phyloP scores from a whole-genome alignment of 2,329 filamentous ascomycete genomes.

The Claviceps maximensis region DNA sequence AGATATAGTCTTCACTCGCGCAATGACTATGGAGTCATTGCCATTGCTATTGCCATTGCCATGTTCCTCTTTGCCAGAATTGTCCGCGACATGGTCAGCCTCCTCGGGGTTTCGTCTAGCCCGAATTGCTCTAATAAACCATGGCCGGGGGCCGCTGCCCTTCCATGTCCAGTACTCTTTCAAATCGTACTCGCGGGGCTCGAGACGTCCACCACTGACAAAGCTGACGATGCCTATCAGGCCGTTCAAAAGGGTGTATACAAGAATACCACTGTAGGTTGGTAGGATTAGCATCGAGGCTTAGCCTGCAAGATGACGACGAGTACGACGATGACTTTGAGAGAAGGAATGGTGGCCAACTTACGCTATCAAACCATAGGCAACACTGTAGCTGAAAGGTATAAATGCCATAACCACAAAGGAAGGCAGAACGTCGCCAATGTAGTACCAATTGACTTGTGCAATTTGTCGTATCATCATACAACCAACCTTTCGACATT shows the following conservation, averaged over 20 bases:
- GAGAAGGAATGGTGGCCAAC: constrained; percentile 13
- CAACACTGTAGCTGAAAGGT: constrained; percentile 67
- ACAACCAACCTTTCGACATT: constrained; percentile 46
- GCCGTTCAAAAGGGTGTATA: constrained; percentile 36
- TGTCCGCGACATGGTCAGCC: not conserved
- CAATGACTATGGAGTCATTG: not conserved
- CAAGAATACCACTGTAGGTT: constrained; percentile 35
- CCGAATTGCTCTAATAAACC: constrained; percentile 29
- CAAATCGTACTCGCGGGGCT: constrained; percentile 38
- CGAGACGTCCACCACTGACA: constrained; percentile 27
- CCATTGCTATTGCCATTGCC: not conserved
- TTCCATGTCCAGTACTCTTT: constrained; percentile 45
- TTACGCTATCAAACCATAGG: constrained; percentile 62
- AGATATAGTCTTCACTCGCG: constrained; percentile 5
- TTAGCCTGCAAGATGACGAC: not conserved
- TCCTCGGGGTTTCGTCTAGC: constrained; percentile 2
- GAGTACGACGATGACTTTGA: no score
- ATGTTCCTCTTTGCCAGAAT: constrained; percentile 1
- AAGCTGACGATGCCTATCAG: constrained; percentile 32
- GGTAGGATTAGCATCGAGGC: not conserved
- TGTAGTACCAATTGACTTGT: constrained; percentile 64
- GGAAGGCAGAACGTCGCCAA: constrained; percentile 62
- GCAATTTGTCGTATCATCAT: constrained; percentile 67
- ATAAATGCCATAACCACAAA: constrained; percentile 65
- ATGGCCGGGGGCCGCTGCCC: constrained; percentile 32